Base-by-base conservation (phyloP, 2,329 filamentous ascomycete species). In the Fusarium illudens region DNA sequence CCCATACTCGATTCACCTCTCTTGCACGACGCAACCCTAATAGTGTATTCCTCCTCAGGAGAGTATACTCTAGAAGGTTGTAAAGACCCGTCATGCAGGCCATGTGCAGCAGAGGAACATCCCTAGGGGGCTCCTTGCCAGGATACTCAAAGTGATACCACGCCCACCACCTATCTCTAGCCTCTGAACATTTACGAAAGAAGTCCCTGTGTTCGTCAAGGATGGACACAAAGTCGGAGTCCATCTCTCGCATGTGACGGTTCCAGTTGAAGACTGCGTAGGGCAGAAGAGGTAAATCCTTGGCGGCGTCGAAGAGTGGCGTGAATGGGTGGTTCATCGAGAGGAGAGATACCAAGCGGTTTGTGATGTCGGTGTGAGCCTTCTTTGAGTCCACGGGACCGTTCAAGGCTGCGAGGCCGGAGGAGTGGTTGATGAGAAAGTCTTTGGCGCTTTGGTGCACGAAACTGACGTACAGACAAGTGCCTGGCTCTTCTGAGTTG, bases 401-500 rank as follows among this genome's bases (percentile, higher is more conserved):
- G 1, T 29, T 17, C 3, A 22, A 12, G 2, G 13, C 2, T 3
- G 4, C 11, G 1, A 5, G 3, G 7, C 25, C 4, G 6, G 5
- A n/a, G 2, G 3, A 12, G 2, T 15, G 17, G 8, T 8, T 11
- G 0, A 39, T 42, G 1, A 58, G 25, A 12, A 55, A 65, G 29
- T 65, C 53, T 13, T 62, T 65, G 5, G 32, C 42, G n/a, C 62
- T 65, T 13, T 62, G 62, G 4, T 65, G 53, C 9, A 65, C 6
- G 10, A 62, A 50, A 1, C 30, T 62, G 12, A 22, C 10, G 1
- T 7, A 17, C 4, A 56, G 3, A 12, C n/a, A 15, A 2, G 6
- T 19, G 7, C 48, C 6, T 4, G 22, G 1, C 9, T 17, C 22
- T 32, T 51, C 4, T 19, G 33, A 20, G 11, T 11, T n/a, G 4